These are phyloP conservation scores for Trichoderma gracile DNA, from an alignment of 2,329 filamentous ascomycete species.

Conservation along the genomic window DNA sequence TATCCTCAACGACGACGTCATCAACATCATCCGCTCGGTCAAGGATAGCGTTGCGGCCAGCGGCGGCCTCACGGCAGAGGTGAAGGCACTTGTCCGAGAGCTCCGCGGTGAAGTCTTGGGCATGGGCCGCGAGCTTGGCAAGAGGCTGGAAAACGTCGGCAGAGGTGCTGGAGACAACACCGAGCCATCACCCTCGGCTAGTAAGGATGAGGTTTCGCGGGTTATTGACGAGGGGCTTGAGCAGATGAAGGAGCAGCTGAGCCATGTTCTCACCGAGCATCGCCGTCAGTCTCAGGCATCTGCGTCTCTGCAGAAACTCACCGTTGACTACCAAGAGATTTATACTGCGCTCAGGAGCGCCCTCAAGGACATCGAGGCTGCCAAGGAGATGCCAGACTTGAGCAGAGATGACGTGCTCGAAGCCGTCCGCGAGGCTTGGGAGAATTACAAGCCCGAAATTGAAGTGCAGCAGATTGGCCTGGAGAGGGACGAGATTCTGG, in stretches of 20 bases:
- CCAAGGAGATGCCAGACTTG: slow-evolving; percentile 46
- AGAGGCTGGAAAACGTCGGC: slow-evolving; percentile 74
- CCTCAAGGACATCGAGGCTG: slow-evolving; percentile 60
- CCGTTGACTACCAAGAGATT: slow-evolving; percentile 78
- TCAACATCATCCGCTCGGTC: slow-evolving; percentile 80
- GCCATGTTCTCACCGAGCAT: slow-evolving; percentile 74
- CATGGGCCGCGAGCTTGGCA: slow-evolving; percentile 89
- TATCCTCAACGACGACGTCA: slow-evolving; percentile 72
- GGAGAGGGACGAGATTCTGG: slow-evolving; percentile 85
- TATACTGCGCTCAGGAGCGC: slow-evolving; percentile 82
- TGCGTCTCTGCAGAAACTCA: slow-evolving; percentile 58
- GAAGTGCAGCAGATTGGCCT: slow-evolving; percentile 87
- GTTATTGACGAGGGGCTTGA: slow-evolving; percentile 79
- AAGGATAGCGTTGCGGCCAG: slow-evolving; percentile 89
- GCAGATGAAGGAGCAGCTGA: slow-evolving; percentile 83
- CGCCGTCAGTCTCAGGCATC: slow-evolving; percentile 67
- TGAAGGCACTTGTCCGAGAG: slow-evolving; percentile 87
- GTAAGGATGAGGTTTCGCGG: slow-evolving; percentile 68
- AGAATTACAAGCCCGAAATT: slow-evolving; percentile 91
- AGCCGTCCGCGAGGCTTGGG: slow-evolving; percentile 87
- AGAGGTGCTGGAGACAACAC: slow-evolving; percentile 48
- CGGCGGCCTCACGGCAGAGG: slow-evolving; percentile 85
- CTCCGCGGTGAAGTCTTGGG: slow-evolving; percentile 88
- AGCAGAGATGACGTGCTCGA: slow-evolving; percentile 82
- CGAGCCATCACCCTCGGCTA: slow-evolving; percentile 44